Evolutionary conservation across 805 yeast genomes (phyloP), one percentile per base, ranked within the genome.

Genomic region (Lipomyces spencermartinsiae): DNA sequence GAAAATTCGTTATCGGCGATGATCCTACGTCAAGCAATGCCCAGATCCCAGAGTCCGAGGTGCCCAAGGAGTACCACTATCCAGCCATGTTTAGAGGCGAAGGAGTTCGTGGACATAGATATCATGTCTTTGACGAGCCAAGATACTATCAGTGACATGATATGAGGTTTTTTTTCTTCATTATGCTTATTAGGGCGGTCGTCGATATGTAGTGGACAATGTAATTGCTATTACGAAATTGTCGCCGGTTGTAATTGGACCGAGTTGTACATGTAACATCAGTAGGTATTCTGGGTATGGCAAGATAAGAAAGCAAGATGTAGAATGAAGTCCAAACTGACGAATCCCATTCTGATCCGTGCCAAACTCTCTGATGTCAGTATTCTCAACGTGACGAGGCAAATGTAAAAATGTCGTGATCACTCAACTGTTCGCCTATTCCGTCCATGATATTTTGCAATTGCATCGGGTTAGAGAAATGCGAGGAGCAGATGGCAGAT

Each of bases 121-220:
- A 90, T 83, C 98, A 95, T 78, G 99, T 95, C 0, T 93, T 95
- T 78, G 95, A 92, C 72, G 95, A 90, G 78, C 99, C 99, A 2
- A 85, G 97, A 71, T 93, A 43, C 22, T 43, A n/a, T 6, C 43
- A 37, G 43, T 37, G 43, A 37, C 16, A 7, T 6, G 49, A 43
- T 16, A 16, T 12, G 14, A 37, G 43, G 14, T 6, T 5, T n/a
- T 43, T 16, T 6, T 43, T 43, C 7, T 8, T 12, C 5, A 51
- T 29, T 25, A n/a, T n/a, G n/a, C n/a, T 4, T 58, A 9, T 31
- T 31, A 22, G 43, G 19, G 34, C 33, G 31, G 4, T n/a, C n/a
- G 31, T 19, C 4, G n/a, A 58, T 9, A 58, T 58, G 10, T n/a
- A 54, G 2, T 3, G 29, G 29, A 25, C 29, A 37, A 37, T 37